Evolutionary conservation across 352 stramenopile species (phyloP), one percentile per base, ranked within the genome.

Genomic region (Blastocystis hominis): DNA sequence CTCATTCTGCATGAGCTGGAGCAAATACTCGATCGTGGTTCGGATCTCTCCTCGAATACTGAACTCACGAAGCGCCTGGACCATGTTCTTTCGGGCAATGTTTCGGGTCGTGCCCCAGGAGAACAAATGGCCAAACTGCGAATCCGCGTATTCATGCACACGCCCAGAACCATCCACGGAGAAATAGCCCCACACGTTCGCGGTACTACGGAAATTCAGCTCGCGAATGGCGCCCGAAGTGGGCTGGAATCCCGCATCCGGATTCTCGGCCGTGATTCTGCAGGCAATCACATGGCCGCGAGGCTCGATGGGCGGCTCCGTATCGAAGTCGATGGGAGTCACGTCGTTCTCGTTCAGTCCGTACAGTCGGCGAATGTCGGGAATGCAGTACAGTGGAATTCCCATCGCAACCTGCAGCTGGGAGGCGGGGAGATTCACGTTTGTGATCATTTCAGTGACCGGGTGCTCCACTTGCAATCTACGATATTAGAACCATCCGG

Each of bases 101-200:
- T 99, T 97, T 76, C 97, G 92, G 78, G 95, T 96, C 66, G 91
- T 92, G 66, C 95, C 96, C 92, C 92, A 97, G 30, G 95, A 96
- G 91, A 99, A 99, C 86, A 99, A 92, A 91, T 99, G 97, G 38
- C 97, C 97, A 91, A 99, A 99, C 91, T 99, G 87, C 50, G 95
- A 98, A 91, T 99, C 97, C 9, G 97, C 97, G 91, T 98, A 99
- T 92, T 99, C 97, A 92, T 99, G 97, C 63, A 99, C 97, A 79
- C 96, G 94, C 10, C 97, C 97, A 36, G 93, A 98, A 89, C 94
- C 98, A 90, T 99, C 96, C 89, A 99, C 97, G 56, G 92, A 97
- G 89, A 99, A 99, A 92, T 99, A 99, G 24, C 97, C 97, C 97
- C 97, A 99, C 34, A 99, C 97, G 90, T 98, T 97, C 5, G 96